Conservation (phyloP, 257 asterid genomes). For the Eucommia ulmoides region DNA sequence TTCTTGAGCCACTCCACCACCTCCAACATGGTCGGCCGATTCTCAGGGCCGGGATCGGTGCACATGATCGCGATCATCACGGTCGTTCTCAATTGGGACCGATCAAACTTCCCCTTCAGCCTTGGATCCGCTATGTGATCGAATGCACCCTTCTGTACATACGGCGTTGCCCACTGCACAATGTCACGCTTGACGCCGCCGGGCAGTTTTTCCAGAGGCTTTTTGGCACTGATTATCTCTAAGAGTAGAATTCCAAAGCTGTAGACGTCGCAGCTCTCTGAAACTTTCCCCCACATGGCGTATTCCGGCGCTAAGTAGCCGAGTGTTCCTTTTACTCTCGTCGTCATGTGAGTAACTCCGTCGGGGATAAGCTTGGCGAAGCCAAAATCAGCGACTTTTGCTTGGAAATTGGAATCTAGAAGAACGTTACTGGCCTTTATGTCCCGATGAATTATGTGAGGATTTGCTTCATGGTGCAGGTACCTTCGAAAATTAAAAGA, state of each 20-base stretch:
- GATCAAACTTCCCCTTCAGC: conserved; percentile 38
- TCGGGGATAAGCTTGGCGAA: conserved; percentile 66
- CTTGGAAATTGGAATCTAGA: conserved; percentile 43
- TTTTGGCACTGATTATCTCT: conserved; percentile 47
- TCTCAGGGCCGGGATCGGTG: conserved; percentile 40
- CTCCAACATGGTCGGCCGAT: conserved; percentile 57
- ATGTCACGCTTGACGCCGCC: conserved; percentile 70
- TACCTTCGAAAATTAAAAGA: conserved; percentile 43
- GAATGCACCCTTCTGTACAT: conserved; percentile 34
- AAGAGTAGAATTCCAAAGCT: conserved; percentile 69
- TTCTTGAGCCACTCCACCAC: conserved; percentile 54
- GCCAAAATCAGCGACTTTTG: conserved; percentile 79
- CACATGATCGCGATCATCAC: conserved; percentile 42
- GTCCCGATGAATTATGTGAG: conserved; percentile 79
- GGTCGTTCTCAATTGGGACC: conserved; percentile 19
- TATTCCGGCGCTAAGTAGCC: conserved; percentile 78
- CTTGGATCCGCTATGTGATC: conserved; percentile 59
- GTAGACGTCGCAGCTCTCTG: conserved; percentile 68
- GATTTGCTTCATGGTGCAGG: conserved; percentile 74
- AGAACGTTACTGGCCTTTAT: conserved; percentile 79
- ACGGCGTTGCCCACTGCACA: conserved; percentile 58
- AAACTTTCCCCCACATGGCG: conserved; percentile 85
- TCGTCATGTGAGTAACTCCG: conserved; percentile 63
- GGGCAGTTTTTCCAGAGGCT: conserved; percentile 50
- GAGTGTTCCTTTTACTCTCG: conserved; percentile 69